phyloP scores from a whole-genome alignment of 208 protist species.

The Trypanosoma brucei region DNA sequence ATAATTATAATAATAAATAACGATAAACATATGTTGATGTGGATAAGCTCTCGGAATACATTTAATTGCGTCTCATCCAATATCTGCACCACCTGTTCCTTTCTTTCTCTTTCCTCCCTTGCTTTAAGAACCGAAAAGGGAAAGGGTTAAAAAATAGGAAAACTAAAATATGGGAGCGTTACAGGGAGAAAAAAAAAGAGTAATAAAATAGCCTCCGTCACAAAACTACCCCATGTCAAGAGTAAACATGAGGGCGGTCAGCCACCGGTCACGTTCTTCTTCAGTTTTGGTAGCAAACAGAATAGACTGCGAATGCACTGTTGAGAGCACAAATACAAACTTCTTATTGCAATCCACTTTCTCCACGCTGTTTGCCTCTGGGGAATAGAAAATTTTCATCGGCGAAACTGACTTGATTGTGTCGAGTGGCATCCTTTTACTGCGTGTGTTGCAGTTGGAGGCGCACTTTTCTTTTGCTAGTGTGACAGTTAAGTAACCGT shows the following conservation, averaged over 20 bases:
- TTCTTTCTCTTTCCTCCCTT: too few species aligned
- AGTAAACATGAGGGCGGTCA: constrained; percentile 26
- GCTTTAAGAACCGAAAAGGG: background rate
- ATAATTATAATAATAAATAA: too few species aligned
- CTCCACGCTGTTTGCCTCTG: constrained; percentile 14
- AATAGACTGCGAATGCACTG: constrained; percentile 65
- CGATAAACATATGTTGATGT: too few species aligned
- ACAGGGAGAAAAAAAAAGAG: background rate
- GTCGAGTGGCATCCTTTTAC: constrained; percentile 59
- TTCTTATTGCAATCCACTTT: constrained; percentile 3
- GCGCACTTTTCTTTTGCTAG: constrained; percentile 59
- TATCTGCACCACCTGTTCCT: too few species aligned
- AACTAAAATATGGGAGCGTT: background rate
- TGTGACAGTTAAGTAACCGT: constrained; percentile 71
- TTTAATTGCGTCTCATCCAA: too few species aligned
- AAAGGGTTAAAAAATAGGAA: background rate
- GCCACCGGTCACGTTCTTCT: constrained; percentile 65
- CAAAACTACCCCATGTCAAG: background rate
- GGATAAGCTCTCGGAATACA: too few species aligned
- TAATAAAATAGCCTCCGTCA: background rate
- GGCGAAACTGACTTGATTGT: constrained; percentile 64
- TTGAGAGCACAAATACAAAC: constrained; percentile 63
- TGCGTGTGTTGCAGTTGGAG: constrained; percentile 47
- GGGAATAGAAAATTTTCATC: constrained; percentile 42
- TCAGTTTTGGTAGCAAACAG: constrained; percentile 56